phyloP scores from a whole-genome alignment of 176 grass and related monocot genomes.

The Secale cereale region DNA sequence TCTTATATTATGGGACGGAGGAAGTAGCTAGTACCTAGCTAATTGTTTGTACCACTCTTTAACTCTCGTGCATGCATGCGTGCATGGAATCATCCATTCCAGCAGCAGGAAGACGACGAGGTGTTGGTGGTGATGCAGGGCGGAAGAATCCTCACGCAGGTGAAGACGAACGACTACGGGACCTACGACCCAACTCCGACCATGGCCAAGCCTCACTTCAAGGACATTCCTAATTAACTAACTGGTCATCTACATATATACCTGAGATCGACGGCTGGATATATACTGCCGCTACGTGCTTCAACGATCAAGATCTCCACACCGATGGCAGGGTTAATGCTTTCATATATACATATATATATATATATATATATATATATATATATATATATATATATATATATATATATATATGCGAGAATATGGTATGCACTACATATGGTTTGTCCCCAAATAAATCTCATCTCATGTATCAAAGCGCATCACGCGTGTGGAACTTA shows the following conservation, averaged over 20 bases:
- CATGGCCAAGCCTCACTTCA: constrained; percentile 77
- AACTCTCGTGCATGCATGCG: background rate
- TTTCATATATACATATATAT: background rate
- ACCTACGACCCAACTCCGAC: constrained; percentile 48
- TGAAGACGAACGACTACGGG: constrained; percentile 63
- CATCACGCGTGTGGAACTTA: background rate
- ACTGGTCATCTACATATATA: background rate
- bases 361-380: background rate
- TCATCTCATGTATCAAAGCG: background rate
- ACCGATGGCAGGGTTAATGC: background rate
- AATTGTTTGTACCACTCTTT: background rate
- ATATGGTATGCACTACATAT: constrained; percentile 2
- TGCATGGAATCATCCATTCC: constrained; percentile 19
- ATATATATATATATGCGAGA: background rate
- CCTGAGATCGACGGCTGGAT: background rate
- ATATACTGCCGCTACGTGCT: background rate
- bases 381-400: constrained; percentile 14
- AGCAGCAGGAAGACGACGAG: constrained; percentile 30
- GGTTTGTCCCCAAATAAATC: constrained; percentile 22
- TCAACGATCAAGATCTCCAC: background rate
- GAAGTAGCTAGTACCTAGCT: background rate
- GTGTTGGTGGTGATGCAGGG: constrained; percentile 17
- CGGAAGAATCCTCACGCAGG: constrained; percentile 56
- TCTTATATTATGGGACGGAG: too few species aligned
- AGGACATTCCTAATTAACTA: constrained; percentile 73